A percentile compares a stretch with the other conserved stretches of the same genome.
Conservation (phyloP, 306 rosid species). For the Corylus americana region DNA sequence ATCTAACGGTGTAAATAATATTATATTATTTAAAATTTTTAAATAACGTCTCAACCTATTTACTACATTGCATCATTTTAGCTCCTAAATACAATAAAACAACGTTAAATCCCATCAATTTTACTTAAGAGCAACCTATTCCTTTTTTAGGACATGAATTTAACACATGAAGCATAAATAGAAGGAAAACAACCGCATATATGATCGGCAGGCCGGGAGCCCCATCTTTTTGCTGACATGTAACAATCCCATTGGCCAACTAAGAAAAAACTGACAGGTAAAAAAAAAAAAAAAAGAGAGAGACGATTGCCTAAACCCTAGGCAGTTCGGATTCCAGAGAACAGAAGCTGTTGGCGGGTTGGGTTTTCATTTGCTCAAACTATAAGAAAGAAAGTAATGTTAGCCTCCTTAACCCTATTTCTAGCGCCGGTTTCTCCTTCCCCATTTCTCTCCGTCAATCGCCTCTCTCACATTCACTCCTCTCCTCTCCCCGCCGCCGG, state of each 20-base stretch:
- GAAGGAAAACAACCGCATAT: no score
- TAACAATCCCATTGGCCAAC: not conserved
- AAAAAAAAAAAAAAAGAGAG: not conserved
- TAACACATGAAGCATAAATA: no score
- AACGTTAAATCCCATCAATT: no score
- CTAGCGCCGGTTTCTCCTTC: slow-evolving; percentile 51
- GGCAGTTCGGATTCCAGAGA: not conserved
- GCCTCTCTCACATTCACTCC: slow-evolving; percentile 47
- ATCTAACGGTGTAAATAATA: no score
- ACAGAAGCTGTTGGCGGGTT: not conserved
- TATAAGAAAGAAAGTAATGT: slow-evolving; percentile 19
- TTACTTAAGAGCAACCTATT: no score
- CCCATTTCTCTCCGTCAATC: slow-evolving; percentile 48
- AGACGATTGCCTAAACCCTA: not conserved
- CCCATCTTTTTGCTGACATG: not conserved
- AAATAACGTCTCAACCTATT: no score
- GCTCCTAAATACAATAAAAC: no score
- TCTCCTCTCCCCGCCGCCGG: slow-evolving; percentile 40
- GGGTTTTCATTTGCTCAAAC: not conserved
- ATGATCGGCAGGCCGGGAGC: no score
- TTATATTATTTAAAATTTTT: no score
- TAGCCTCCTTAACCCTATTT: slow-evolving; percentile 31
- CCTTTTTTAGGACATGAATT: no score
- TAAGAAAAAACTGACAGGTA: not conserved
- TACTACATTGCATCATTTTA: no score